Conservation (phyloP, 306 rosid species). For the Dalbergia cultrata region DNA sequence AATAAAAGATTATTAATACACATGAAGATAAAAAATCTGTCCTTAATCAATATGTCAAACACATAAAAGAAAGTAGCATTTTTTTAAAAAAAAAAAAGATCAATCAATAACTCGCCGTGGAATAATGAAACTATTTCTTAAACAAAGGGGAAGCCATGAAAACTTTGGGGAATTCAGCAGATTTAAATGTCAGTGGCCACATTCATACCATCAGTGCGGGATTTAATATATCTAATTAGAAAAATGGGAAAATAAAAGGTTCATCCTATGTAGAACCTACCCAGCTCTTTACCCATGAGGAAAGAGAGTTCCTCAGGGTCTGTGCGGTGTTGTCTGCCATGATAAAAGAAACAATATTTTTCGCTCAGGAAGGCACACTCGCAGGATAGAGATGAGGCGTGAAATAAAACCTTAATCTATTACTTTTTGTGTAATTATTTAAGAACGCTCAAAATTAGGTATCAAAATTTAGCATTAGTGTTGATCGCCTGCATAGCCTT, state of each 20-base stretch:
- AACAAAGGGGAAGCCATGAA: conserved; percentile 23
- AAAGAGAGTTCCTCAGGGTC: conserved; percentile 34
- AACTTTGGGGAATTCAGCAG: conserved; percentile 6
- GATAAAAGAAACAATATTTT: conserved; percentile 18
- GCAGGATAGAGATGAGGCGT: conserved; percentile 23
- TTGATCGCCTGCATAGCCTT: not conserved
- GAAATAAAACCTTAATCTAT: conserved; percentile 17
- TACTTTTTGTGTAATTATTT: not conserved
- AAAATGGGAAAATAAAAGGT: conserved; percentile 11
- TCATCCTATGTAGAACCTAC: conserved; percentile 33
- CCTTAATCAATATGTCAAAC: conserved; percentile 17
- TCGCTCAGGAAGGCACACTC: conserved; percentile 24
- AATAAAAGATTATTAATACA: conserved; percentile 50
- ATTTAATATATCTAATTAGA: conserved; percentile 24
- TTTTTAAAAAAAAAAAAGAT: not conserved
- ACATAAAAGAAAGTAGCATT: not conserved
- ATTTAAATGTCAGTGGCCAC: conserved; percentile 15
- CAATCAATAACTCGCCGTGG: not conserved
- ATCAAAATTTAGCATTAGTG: not conserved
- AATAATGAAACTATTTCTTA: conserved; percentile 9
- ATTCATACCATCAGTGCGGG: conserved; percentile 1
- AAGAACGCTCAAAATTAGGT: conserved; percentile 22
- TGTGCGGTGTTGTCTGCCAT: conserved; percentile 16
- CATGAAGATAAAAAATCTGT: conserved; percentile 20
- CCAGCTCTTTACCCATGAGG: conserved; percentile 38